Conservation (phyloP, 1,139 yeast species). For the Taphrina confusa region DNA sequence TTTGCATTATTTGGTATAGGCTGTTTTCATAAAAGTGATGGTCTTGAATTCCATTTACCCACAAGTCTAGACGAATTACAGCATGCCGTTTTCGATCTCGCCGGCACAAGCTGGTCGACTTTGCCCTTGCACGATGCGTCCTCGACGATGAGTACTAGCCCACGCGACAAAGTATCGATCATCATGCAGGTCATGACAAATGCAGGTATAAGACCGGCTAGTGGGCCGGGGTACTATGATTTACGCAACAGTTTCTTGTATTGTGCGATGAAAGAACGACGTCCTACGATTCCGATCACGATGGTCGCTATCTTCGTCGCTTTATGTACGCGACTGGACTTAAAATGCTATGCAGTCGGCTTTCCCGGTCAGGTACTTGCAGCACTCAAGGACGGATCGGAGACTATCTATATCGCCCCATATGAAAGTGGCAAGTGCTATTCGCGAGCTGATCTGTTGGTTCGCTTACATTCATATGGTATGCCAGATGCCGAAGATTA, state of each 20-base stretch:
- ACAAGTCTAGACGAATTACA: not conserved
- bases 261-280: slow-evolving; percentile 1
- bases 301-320: slow-evolving; percentile 23
- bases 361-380: slow-evolving; percentile 29
- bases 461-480: slow-evolving; percentile 1
- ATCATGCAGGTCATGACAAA: slow-evolving; percentile 2
- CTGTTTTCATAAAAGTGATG: not conserved
- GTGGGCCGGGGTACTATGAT: slow-evolving; percentile 14
- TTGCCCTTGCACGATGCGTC: not conserved
- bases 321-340: slow-evolving; percentile 2
- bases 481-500: not conserved
- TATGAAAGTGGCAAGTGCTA: slow-evolving; percentile 20
- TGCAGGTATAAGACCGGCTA: slow-evolving; percentile 8
- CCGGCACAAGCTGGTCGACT: not conserved
- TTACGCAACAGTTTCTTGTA: slow-evolving; percentile 21
- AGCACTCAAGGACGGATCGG: slow-evolving; percentile 1
- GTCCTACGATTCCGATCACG: slow-evolving; percentile 24
- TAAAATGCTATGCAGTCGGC: slow-evolving; percentile 8
- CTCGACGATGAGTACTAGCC: not conserved
- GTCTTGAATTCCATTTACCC: slow-evolving; percentile 13
- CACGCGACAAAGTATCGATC: not conserved
- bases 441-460: slow-evolving; percentile 1
- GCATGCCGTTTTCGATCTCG: not conserved
- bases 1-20: slow-evolving; percentile 14
- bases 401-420: slow-evolving; percentile 7